These are phyloP conservation scores for Toxicodendron radicans DNA, from an alignment of 345 rosid species.

Conservation along the genomic window DNA sequence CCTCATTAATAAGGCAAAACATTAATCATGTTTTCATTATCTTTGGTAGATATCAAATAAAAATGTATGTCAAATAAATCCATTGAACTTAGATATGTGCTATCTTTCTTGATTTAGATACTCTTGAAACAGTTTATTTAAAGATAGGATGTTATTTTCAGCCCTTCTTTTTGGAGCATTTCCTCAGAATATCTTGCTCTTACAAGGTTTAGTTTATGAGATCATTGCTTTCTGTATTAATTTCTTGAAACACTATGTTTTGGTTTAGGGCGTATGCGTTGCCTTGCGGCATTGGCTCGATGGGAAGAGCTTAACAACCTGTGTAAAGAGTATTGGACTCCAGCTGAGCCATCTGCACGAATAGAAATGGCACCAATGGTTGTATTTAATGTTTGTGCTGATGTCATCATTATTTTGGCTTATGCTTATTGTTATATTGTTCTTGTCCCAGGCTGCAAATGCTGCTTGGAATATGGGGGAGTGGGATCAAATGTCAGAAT, in stretches of 20 bases:
- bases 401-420: constrained; percentile 13
- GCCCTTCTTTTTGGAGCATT: neutral
- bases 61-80: neutral
- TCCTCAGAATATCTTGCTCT: neutral
- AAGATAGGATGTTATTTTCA: neutral
- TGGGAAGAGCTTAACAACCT: constrained; percentile 97
- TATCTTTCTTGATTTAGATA: neutral
- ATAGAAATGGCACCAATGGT: constrained; percentile 99
- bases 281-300: constrained; percentile 96
- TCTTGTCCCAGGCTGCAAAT: constrained; percentile 65
- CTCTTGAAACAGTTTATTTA: neutral
- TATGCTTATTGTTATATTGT: constrained; percentile 22
- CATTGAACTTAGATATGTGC: neutral
- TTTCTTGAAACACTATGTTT: constrained; percentile 22
- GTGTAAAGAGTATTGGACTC: constrained; percentile 97
- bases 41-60: too few species aligned
- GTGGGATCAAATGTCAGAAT: constrained; percentile 99
- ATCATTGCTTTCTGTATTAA: neutral
- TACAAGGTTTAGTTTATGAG: neutral
- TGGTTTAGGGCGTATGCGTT: constrained; percentile 83
- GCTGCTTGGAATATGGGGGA: constrained; percentile 99
- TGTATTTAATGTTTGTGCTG: constrained; percentile 30
- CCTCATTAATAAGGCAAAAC: neutral
- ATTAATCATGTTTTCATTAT: neutral
- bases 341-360: constrained; percentile 95